These are phyloP conservation scores for Ramichloridium luteum DNA, from an alignment of 2,329 filamentous ascomycete species.

Conservation along the genomic window DNA sequence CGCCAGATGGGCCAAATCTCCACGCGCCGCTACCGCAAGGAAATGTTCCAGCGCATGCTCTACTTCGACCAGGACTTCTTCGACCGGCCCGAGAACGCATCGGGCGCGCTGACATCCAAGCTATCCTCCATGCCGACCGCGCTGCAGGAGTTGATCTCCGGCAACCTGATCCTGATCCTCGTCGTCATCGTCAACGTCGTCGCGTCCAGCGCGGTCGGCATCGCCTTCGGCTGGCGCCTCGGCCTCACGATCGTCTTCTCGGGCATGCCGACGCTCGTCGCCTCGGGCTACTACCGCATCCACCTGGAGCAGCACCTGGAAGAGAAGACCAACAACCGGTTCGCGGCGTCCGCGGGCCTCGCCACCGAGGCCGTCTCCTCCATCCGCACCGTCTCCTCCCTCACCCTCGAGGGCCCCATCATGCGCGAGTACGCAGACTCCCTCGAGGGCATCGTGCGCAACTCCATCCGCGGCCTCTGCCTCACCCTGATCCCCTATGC, in stretches of 20 bases:
- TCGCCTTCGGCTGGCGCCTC: conserved; percentile 28
- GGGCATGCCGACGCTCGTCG: conserved; percentile 24
- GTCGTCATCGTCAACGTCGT: conserved; percentile 24
- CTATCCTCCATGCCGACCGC: conserved; percentile 39
- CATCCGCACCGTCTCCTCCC: conserved; percentile 24
- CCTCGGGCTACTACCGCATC: conserved; percentile 24
- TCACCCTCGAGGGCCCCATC: conserved; percentile 22
- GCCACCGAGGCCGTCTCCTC: conserved; percentile 25
- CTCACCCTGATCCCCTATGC: conserved; percentile 20
- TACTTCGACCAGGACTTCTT: conserved; percentile 24
- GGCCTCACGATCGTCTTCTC: conserved; percentile 25
- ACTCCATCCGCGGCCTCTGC: conserved; percentile 10
- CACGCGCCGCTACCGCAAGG: conserved; percentile 24
- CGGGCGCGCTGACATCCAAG: conserved; percentile 36
- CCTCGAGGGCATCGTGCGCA: conserved; percentile 18
- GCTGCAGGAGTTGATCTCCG: conserved; percentile 38
- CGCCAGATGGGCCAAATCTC: conserved; percentile 34
- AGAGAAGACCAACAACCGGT: conserved; percentile 17
- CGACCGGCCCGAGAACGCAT: conserved; percentile 36
- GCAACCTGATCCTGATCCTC: conserved; percentile 29
- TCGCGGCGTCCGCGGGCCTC: conserved; percentile 24
- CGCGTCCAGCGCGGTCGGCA: conserved; percentile 20
- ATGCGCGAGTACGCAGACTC: conserved; percentile 20
- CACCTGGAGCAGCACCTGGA: conserved; percentile 25
- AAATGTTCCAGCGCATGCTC: conserved; percentile 22